Evolutionary conservation across 345 rosid species (phyloP).

Genomic region (Melastoma malabathricum): DNA sequence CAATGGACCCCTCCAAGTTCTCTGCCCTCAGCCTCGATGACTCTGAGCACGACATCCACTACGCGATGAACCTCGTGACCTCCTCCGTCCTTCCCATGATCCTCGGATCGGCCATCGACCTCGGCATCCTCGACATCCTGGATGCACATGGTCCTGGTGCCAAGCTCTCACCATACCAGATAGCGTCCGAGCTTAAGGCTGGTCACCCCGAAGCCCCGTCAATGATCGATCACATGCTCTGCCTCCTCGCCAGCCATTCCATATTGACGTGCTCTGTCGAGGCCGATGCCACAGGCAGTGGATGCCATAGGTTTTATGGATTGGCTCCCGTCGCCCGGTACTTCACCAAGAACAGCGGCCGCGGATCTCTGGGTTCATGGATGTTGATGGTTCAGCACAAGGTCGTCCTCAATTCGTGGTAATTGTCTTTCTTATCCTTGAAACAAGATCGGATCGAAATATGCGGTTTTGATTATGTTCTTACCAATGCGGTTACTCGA

Average conservation of each 20-base stretch:
- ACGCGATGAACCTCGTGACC: constrained; percentile 27
- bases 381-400: constrained; percentile 15
- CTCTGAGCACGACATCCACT: neutral
- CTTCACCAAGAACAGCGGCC: constrained; percentile 15
- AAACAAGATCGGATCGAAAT: too few relatives aligned
- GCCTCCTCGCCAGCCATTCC: constrained; percentile 25
- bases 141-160: constrained; percentile 19
- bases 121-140: constrained; percentile 24
- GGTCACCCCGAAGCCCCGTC: constrained; percentile 9
- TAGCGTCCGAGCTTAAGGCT: constrained; percentile 13
- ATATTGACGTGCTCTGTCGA: constrained; percentile 13
- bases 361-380: constrained; percentile 13
- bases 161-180: constrained; percentile 19
- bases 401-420: constrained; percentile 11
- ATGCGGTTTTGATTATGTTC: neutral
- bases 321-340: constrained; percentile 21
- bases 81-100: constrained; percentile 29
- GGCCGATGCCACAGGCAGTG: neutral
- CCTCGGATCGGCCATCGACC: constrained; percentile 21
- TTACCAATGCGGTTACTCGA: neutral
- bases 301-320: constrained; percentile 10
- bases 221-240: constrained; percentile 25
- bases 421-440: neutral
- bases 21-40: too few relatives aligned
- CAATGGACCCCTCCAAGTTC: too few relatives aligned